Base-by-base conservation (phyloP, 768 basidiomycete genomes). In the Saitozyma sp. region DNA sequence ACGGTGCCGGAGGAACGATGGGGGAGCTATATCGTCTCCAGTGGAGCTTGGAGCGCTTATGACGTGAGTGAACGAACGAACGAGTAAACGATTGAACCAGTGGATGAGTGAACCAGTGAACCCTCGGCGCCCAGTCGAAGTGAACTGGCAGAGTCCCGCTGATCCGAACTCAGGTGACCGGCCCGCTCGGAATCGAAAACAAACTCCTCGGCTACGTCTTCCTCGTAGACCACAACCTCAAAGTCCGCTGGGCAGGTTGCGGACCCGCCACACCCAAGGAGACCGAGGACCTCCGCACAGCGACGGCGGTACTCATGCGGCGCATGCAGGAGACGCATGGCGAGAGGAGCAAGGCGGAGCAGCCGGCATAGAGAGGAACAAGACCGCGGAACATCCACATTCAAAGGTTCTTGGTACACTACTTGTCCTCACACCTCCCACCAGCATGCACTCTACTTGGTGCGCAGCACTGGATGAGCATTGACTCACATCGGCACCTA, bases 141-240 rank as follows among this genome's bases (percentile, higher is more conserved):
- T 17, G n/a, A 2, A 6, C 6, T 6, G 6, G 45, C 6, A 46
- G 45, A 46, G 2, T 6, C 45, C 13, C 45, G 13, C 13, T 46
- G 45, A 11, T 46, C 3, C 11, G 13, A 37, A 19, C 46, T 45
- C 50, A 78, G 75, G 68, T 78, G 19, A 75, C 60, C 29, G 60
- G 63, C 39, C 86, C 90, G 6, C 81, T 97, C 50, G 91, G 92
- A 0, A 88, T 95, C 84, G 85, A 86, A 39, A 98, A 97, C 80
- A 89, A 87, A 76, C 87, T 89, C 71, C 85, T 97, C 39, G 95
- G 94, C 17, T 96, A 95, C 74, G 88, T 94, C 13, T 98, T 89
- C 73, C 83, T 98, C 11, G 86, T 97, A 37, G 95, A 98, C 74
- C 85, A 88, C 78, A 86, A 90, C 62, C 76, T 87, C 63, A 90